phyloP scores from a whole-genome alignment of 768 basidiomycete species.

The Boletus sp. region DNA sequence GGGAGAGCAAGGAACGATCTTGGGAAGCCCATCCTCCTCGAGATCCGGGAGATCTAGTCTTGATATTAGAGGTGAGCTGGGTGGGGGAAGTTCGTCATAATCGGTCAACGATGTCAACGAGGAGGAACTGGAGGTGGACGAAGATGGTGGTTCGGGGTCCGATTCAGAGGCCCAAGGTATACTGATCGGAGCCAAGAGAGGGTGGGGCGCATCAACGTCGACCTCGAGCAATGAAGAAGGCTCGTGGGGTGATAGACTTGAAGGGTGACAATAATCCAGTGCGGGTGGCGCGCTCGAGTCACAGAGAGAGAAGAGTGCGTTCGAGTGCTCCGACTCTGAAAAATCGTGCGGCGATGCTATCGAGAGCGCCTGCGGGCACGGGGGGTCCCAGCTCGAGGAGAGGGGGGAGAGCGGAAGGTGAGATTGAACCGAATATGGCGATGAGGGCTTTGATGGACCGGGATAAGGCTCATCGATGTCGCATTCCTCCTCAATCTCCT shows the following conservation, averaged over 20 bases:
- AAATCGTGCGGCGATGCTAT: slow-evolving; percentile 18
- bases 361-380: slow-evolving; percentile 10
- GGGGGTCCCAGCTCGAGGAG: slow-evolving; percentile 34
- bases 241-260: slow-evolving; percentile 12
- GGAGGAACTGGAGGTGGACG: slow-evolving; percentile 12
- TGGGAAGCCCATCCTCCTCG: slow-evolving; percentile 25
- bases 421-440: slow-evolving; percentile 13
- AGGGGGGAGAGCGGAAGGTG: slow-evolving; percentile 33
- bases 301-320: slow-evolving; percentile 20
- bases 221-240: slow-evolving; percentile 27
- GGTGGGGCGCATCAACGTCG: slow-evolving; percentile 17
- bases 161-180: slow-evolving; percentile 21
- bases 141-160: slow-evolving; percentile 16
- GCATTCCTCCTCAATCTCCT: slow-evolving; percentile 16
- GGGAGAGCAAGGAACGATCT: slow-evolving; percentile 28
- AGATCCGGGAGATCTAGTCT: slow-evolving; percentile 32
- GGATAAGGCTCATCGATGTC: slow-evolving; percentile 23
- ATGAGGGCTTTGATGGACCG: slow-evolving; percentile 9
- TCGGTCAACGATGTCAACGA: slow-evolving; percentile 25
- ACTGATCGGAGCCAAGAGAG: slow-evolving; percentile 22
- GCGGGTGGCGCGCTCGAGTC: slow-evolving; percentile 10
- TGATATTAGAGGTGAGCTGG: slow-evolving; percentile 34
- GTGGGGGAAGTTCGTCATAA: slow-evolving; percentile 19
- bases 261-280: slow-evolving; percentile 13
- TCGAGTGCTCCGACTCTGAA: slow-evolving; percentile 13